Percentiles rank a stretch among this genome's conserved stretches.
phyloP scores from a whole-genome alignment of 192 early-diverging fungal species.

The Entrophospora sp. region DNA sequence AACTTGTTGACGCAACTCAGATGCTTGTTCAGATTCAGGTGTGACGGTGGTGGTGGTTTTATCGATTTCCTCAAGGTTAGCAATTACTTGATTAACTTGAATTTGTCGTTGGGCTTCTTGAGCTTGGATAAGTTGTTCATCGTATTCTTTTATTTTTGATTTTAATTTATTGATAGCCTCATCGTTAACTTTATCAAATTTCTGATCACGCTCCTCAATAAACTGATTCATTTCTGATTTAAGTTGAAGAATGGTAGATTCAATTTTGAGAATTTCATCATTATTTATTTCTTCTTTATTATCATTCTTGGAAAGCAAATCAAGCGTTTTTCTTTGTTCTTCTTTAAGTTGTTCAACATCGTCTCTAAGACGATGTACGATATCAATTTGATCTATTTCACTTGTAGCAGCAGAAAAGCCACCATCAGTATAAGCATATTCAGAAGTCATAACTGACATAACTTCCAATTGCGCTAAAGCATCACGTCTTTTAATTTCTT shows the following conservation, averaged over 20 bases:
- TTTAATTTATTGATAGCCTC: neutral
- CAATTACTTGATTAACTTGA: neutral
- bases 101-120: slow-evolving; percentile 8
- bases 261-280: slow-evolving; percentile 3
- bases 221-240: neutral
- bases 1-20: neutral
- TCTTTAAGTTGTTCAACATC: slow-evolving; percentile 21
- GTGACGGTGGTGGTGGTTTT: too few species aligned
- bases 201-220: neutral
- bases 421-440: slow-evolving; percentile 7
- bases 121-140: slow-evolving; percentile 6
- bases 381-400: slow-evolving; percentile 20
- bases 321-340: slow-evolving; percentile 7
- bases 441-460: slow-evolving; percentile 16
- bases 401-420: slow-evolving; percentile 7
- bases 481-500: slow-evolving; percentile 18
- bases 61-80: neutral
- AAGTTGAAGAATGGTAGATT: neutral
- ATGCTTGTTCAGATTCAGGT: neutral
- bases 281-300: neutral
- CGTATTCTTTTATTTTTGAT: slow-evolving; percentile 9
- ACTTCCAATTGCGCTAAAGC: slow-evolving; percentile 18
- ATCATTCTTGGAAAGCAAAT: neutral
- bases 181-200: neutral
- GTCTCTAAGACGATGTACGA: slow-evolving; percentile 15